phyloP scores from a whole-genome alignment of 2,329 filamentous ascomycete genomes.

The Diplodia seriata region DNA sequence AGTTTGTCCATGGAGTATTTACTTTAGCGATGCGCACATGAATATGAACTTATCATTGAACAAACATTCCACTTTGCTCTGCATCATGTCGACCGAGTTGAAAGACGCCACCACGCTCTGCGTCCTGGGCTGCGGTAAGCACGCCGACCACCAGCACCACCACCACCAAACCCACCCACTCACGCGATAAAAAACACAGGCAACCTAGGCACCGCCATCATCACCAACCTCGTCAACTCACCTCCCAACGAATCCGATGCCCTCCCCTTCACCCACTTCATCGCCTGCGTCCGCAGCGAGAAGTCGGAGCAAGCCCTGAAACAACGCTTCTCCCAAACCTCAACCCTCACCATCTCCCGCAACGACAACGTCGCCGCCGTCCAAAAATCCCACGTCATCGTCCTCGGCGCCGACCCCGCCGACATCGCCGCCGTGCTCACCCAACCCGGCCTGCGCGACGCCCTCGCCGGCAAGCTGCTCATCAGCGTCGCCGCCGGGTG shows the following conservation, averaged over 20 bases:
- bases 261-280: conserved; percentile 45
- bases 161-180: not conserved
- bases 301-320: conserved; percentile 46
- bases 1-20: not conserved
- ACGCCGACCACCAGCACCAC: too few species aligned
- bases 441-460: conserved; percentile 48
- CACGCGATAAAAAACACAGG: conserved; percentile 41
- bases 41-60: not conserved
- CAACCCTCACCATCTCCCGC: conserved; percentile 42
- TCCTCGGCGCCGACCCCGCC: conserved; percentile 58
- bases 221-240: conserved; percentile 43
- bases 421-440: conserved; percentile 51
- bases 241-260: conserved; percentile 32
- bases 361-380: conserved; percentile 49
- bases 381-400: conserved; percentile 49
- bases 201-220: conserved; percentile 50
- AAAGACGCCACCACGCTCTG: conserved; percentile 33
- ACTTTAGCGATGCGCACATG: not conserved
- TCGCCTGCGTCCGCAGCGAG: conserved; percentile 54
- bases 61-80: too few species aligned
- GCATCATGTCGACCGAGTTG: conserved; percentile 1
- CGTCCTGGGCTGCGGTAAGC: conserved; percentile 43
- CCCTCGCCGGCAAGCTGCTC: conserved; percentile 55
- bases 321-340: conserved; percentile 40
- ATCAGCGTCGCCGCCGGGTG: conserved; percentile 62